A percentile compares a stretch with the other conserved stretches of the same genome.
Conservation (phyloP, 306 rosid genomes). For the Corylus heterophylla region DNA sequence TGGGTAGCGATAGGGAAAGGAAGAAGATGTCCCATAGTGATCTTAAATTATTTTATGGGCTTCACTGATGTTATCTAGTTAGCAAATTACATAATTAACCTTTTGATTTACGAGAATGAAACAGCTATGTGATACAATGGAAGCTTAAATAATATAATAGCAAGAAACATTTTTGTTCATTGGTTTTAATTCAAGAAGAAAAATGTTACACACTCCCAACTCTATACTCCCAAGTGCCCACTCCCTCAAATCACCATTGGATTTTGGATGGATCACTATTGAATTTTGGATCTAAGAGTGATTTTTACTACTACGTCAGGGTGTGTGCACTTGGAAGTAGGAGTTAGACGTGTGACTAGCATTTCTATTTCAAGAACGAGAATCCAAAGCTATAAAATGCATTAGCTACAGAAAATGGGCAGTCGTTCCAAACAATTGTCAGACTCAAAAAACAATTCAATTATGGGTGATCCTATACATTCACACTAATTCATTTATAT, state of each 20-base stretch:
- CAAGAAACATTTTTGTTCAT: not conserved
- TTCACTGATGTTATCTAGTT: not conserved
- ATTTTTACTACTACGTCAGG: no score
- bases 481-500: not conserved
- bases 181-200: not conserved
- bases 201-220: no score
- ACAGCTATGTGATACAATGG: not conserved
- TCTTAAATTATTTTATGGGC: not conserved
- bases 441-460: not conserved
- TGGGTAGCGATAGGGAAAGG: not conserved
- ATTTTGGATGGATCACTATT: no score
- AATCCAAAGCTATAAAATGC: not conserved
- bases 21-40: not conserved
- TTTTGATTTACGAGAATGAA: not conserved
- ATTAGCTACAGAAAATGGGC: not conserved
- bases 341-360: no score
- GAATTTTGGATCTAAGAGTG: no score
- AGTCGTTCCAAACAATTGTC: not conserved
- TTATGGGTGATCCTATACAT: not conserved
- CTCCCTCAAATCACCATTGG: no score
- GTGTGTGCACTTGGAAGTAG: no score
- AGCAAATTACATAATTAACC: not conserved
- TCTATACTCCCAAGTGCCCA: no score
- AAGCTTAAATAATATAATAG: not conserved
- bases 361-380: not conserved